A percentile compares a stretch with the other conserved stretches of the same genome.
Conservation (phyloP, 2,329 filamentous ascomycete genomes). For the Dactylellina drechsleri region DNA sequence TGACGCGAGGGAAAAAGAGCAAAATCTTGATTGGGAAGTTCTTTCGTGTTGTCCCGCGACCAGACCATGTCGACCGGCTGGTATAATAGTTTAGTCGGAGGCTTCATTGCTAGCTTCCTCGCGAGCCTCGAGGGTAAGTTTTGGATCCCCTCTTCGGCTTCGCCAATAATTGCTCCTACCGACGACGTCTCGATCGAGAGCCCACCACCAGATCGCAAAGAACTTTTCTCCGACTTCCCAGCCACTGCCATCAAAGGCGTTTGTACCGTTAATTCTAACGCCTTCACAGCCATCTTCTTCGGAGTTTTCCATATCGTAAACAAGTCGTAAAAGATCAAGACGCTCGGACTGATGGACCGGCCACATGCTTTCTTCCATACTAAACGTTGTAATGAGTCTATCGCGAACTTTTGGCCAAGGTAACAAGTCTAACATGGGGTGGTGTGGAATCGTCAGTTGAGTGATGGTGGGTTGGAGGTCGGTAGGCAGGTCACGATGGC, state of each 20-base stretch:
- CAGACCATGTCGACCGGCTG: no score
- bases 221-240: slow-evolving; percentile 45
- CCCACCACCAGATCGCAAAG: slow-evolving; percentile 47
- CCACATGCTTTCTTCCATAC: slow-evolving; percentile 39
- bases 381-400: slow-evolving; percentile 41
- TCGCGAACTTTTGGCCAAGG: slow-evolving; percentile 46
- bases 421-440: slow-evolving; percentile 31
- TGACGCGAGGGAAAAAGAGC: no score
- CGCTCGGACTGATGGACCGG: slow-evolving; percentile 42
- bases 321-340: slow-evolving; percentile 31
- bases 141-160: slow-evolving; percentile 35
- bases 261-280: slow-evolving; percentile 33
- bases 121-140: slow-evolving; percentile 16
- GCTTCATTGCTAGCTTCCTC: slow-evolving; percentile 1
- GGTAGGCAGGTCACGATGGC: slow-evolving; percentile 41
- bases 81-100: background rate
- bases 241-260: slow-evolving; percentile 39
- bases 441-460: slow-evolving; percentile 28
- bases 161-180: slow-evolving; percentile 43
- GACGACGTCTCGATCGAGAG: slow-evolving; percentile 38
- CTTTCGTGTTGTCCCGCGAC: no score
- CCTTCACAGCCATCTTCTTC: slow-evolving; percentile 42
- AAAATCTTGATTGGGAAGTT: no score
- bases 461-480: slow-evolving; percentile 29
- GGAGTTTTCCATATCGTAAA: slow-evolving; percentile 48